These are phyloP conservation scores for Aspergillus alliaceus DNA, from an alignment of 2,329 filamentous ascomycete genomes.

Conservation along the genomic window DNA sequence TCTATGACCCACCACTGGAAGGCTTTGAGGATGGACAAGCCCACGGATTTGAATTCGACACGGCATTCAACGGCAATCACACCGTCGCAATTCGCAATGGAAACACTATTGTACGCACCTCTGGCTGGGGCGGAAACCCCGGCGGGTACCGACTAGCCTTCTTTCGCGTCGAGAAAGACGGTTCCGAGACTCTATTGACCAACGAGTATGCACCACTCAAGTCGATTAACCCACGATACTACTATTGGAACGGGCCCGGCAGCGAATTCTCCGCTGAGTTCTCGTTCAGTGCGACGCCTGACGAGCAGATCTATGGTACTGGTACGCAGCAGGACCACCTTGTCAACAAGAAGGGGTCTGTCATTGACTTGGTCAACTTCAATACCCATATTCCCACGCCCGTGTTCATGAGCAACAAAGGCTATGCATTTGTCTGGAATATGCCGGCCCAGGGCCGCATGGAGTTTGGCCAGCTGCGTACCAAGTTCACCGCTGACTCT, in stretches of 20 bases:
- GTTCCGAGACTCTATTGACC: conserved; percentile 36
- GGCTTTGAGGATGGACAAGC: conserved; percentile 34
- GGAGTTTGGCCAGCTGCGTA: conserved; percentile 58
- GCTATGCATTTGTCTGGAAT: conserved; percentile 66
- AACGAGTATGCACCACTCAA: conserved; percentile 37
- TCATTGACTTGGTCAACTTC: conserved; percentile 63
- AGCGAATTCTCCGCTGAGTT: conserved; percentile 39
- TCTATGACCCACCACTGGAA: conserved; percentile 42
- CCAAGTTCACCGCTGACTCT: conserved; percentile 57
- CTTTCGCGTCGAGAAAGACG: conserved; percentile 34
- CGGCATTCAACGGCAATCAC: conserved; percentile 31
- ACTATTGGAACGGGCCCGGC: conserved; percentile 34
- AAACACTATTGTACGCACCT: conserved; percentile 37
- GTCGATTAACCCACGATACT: conserved; percentile 36
- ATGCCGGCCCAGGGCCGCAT: conserved; percentile 60
- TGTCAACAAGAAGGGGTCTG: conserved; percentile 59
- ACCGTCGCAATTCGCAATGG: conserved; percentile 35
- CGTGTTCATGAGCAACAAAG: conserved; percentile 57
- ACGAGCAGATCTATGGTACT: conserved; percentile 64
- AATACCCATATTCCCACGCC: conserved; percentile 65
- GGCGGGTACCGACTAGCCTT: conserved; percentile 37
- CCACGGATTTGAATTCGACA: conserved; percentile 34
- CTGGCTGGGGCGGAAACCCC: conserved; percentile 30
- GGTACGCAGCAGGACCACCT: conserved; percentile 64
- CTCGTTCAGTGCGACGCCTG: conserved; percentile 34